Percentiles rank a stretch among this genome's conserved stretches.
Evolutionary conservation across 2,329 filamentous ascomycete species (phyloP).

Genomic region (Gremmenia infestans): DNA sequence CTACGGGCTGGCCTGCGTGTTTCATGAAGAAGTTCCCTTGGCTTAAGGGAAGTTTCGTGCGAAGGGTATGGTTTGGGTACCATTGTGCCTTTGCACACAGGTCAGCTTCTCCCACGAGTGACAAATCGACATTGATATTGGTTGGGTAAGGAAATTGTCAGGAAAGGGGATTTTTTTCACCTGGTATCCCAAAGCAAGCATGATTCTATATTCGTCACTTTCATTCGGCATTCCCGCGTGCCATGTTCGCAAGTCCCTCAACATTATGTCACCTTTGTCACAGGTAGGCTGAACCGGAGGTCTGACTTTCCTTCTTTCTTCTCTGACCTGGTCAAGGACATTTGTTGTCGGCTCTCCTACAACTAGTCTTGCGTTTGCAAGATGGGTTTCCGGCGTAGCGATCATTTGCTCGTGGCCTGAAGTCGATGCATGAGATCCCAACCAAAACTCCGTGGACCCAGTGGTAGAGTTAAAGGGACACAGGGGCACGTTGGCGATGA

Average conservation of each 20-base stretch:
- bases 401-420: constrained; percentile 30
- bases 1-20: constrained; percentile 23
- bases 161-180: constrained; percentile 8
- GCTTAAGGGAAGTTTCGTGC: constrained; percentile 23
- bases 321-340: constrained; percentile 40
- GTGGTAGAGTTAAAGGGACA: constrained; percentile 32
- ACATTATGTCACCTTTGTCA: constrained; percentile 49
- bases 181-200: constrained; percentile 47
- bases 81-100: constrained; percentile 25
- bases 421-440: constrained; percentile 35
- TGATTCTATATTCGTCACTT: constrained; percentile 45
- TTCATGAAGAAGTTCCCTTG: constrained; percentile 29
- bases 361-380: constrained; percentile 40
- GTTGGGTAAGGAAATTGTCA: no score
- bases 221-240: constrained; percentile 59
- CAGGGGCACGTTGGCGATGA: constrained; percentile 38
- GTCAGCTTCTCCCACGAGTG: neutral
- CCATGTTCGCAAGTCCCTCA: constrained; percentile 58
- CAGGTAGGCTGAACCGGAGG: constrained; percentile 47
- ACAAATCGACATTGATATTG: neutral
- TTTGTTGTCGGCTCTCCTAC: constrained; percentile 42
- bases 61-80: constrained; percentile 27
- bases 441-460: constrained; percentile 38
- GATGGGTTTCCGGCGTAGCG: constrained; percentile 19
- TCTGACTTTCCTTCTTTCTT: constrained; percentile 33